Base-by-base conservation (phyloP, 106 monocot species). In the Acanthochlamys bracteata region DNA sequence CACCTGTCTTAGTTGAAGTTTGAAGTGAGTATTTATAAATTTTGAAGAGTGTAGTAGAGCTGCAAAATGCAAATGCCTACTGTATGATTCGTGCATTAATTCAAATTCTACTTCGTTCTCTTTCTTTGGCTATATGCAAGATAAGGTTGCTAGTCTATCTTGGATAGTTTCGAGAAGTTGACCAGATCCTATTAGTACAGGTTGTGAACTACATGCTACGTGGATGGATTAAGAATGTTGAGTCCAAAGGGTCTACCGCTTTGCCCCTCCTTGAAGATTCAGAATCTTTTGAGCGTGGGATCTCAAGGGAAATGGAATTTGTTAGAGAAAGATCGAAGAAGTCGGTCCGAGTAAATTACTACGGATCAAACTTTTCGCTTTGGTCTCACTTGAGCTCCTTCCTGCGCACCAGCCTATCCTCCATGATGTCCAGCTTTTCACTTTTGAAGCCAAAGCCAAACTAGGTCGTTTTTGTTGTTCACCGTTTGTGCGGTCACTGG, bases 181-280 rank as follows among this genome's bases (percentile, higher is more conserved):
- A n/a, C n/a, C n/a, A n/a, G n/a, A n/a, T 11, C 8, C 63, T 45
- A 39, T 19, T 63, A 19, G 17, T 21, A 46, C 67, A 95, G 94
- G 94, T 95, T 27, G 78, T 95, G 25, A 95, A 95, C 72, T 95
- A 78, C 55, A 70, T 95, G 59, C 43, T 95, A 24, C 83, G 94
- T 0, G 94, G 94, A 25, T 95, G 94, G 94, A 82, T 95, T 11
- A 87, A 87, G 69, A 95, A 80, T 62, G 42, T 90, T 9, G 94
- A 95, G 63, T 90, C 94, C 10, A 55, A 80, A 7, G 94, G 86
- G 10, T 68, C 71, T 4, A 11, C 63, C 54, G 27, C 66, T 8
- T 57, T 95, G 41, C 90, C 94, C 52, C 86, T 95, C 41, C 68
- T 90, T 25, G 90, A 90, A 57, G 84, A 80, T 41, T 73, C 77